Conservation (phyloP, 2,329 filamentous ascomycete species). For the Cercospora sp. region DNA sequence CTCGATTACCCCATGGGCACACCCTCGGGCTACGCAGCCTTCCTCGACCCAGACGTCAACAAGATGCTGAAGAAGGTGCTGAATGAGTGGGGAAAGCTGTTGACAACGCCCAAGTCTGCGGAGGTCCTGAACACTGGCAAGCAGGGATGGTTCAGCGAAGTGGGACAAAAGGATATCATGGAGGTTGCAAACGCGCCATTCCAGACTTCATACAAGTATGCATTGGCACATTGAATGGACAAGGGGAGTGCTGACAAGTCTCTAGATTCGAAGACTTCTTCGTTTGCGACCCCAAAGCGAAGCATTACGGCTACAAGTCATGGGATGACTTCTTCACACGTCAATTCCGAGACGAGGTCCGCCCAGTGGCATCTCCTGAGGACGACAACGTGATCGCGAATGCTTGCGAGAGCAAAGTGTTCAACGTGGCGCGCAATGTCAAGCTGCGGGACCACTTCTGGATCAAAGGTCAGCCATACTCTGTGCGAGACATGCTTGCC, state of each 20-base stretch:
- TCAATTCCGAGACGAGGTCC: conserved; percentile 54
- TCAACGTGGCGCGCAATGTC: conserved; percentile 53
- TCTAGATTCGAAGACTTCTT: conserved; percentile 55
- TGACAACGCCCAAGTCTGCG: conserved; percentile 38
- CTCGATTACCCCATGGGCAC: conserved; percentile 63
- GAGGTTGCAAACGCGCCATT: conserved; percentile 35
- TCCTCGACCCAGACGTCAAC: conserved; percentile 56
- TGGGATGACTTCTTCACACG: conserved; percentile 74
- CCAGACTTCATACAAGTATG: conserved; percentile 27
- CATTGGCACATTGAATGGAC: background rate
- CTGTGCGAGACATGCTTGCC: conserved; percentile 49
- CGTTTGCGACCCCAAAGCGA: conserved; percentile 56
- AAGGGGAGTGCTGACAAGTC: background rate
- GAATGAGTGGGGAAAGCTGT: conserved; percentile 49
- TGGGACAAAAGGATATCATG: conserved; percentile 42
- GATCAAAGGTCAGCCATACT: conserved; percentile 69
- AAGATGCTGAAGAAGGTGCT: conserved; percentile 54
- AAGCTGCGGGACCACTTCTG: conserved; percentile 64
- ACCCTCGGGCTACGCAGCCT: conserved; percentile 54
- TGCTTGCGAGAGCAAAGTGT: conserved; percentile 64
- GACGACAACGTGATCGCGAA: conserved; percentile 60
- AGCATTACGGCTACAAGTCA: conserved; percentile 62
- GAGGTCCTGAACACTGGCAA: conserved; percentile 41
- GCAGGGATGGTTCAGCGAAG: conserved; percentile 45
- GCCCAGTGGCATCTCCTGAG: conserved; percentile 59